Evolutionary conservation across 345 rosid genomes (phyloP).

Genomic region (Adansonia digitata): DNA sequence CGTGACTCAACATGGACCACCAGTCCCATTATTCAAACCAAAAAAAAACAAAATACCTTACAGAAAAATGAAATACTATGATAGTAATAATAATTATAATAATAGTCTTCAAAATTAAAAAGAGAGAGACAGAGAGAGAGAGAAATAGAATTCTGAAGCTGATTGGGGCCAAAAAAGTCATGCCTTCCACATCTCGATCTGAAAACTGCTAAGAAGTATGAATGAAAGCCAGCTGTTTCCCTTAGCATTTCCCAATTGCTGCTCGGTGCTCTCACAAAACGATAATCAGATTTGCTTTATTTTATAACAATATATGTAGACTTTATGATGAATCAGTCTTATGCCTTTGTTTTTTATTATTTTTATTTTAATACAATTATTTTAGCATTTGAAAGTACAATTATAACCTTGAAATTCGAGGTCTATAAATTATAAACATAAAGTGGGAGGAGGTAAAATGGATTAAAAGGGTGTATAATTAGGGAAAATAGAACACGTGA

Average conservation of each 20-base stretch:
- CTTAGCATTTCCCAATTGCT: constrained; percentile 5
- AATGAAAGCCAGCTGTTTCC: background rate
- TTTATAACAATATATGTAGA: background rate
- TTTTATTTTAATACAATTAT: background rate
- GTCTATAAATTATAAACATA: background rate
- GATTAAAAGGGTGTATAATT: constrained; percentile 1
- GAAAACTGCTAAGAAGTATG: background rate
- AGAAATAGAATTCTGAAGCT: no score
- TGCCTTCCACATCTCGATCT: constrained; percentile 12
- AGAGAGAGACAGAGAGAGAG: no score
- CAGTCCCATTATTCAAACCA: constrained; percentile 6
- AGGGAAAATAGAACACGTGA: constrained; percentile 30
- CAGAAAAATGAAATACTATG: no score
- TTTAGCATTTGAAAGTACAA: background rate
- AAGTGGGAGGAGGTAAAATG: no score
- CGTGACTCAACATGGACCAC: constrained; percentile 30
- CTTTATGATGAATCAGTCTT: background rate
- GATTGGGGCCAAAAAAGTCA: constrained; percentile 9
- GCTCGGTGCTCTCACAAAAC: constrained; percentile 17
- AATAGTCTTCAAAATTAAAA: background rate
- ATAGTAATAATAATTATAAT: no score
- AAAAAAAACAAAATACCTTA: no score
- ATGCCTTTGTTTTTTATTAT: background rate
- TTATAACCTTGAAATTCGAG: background rate
- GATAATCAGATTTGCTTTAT: background rate